Evolutionary conservation across 352 stramenopile species (phyloP).

Genomic region (Lagenidium giganteum): DNA sequence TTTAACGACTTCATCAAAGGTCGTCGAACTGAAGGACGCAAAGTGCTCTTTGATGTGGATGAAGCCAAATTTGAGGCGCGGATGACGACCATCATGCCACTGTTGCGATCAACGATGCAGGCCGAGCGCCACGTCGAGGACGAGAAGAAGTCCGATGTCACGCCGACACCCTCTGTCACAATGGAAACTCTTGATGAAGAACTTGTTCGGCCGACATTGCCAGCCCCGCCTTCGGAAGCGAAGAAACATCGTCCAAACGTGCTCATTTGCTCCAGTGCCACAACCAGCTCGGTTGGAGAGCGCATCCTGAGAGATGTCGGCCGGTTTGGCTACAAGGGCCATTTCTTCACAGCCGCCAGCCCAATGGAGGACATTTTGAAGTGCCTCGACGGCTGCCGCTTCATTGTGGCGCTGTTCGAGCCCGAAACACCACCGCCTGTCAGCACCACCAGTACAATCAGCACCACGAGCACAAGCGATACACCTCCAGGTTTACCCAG

Average conservation of each 20-base stretch:
- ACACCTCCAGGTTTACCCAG: conserved; percentile 30
- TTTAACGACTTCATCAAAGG: conserved; percentile 50
- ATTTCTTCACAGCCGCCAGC: too few species aligned
- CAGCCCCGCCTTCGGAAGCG: neutral
- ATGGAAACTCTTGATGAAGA: conserved; percentile 9
- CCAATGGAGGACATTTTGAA: neutral
- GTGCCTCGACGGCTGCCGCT: neutral
- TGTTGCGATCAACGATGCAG: conserved; percentile 45
- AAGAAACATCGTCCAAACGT: neutral
- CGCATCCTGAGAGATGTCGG: neutral
- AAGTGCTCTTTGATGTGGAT: conserved; percentile 53
- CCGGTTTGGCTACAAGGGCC: too few species aligned
- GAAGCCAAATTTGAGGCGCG: conserved; percentile 30
- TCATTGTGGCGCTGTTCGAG: neutral
- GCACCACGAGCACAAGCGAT: conserved; percentile 9
- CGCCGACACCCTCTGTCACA: conserved; percentile 25
- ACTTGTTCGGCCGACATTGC: neutral
- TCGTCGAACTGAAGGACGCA: conserved; percentile 22
- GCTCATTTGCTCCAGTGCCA: neutral
- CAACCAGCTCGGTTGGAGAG: neutral
- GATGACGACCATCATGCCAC: conserved; percentile 37
- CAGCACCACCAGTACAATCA: neutral
- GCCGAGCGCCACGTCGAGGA: conserved; percentile 28
- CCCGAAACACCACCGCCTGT: too few species aligned
- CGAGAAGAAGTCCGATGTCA: conserved; percentile 29